Evolutionary conservation across 768 basidiomycete species (phyloP), one percentile per base, ranked within the genome.

Genomic region (Kwoniella heveanensis): DNA sequence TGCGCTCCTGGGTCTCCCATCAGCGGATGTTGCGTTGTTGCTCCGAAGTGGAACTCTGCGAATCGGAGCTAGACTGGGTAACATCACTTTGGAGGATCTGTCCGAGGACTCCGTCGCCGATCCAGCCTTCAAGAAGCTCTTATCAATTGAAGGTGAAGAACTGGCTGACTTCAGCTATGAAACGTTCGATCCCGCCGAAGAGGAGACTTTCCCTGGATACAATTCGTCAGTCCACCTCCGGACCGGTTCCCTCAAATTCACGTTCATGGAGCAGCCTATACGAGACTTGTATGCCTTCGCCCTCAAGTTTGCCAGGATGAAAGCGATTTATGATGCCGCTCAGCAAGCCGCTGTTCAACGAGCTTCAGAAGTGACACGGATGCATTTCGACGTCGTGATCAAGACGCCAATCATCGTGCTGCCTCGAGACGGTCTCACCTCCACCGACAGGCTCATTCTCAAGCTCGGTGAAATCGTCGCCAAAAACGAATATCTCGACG

Each of bases 151-250:
- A 72, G 96, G 94, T 52, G 86, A 90, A 72, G 88, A 97, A 73
- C 87, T 99, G 44, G 94, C 92, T 19, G 90, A 95, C 79, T 91
- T 99, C 82, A 85, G 84, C 58, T 99, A 98, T 80, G 89, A 94
- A 78, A 98, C 92, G 0, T 92, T 86, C 80, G 90, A 94, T 77
- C 85, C 90, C 1, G 65, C 61, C 17, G 88, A 85, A 61, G 70
- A 86, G 57, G 85, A 88, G 47, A 81, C 83, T 2, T 88, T 90
- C 78, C 82, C 84, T 15, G 91, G 91, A 29, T 84, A 93, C 79
- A 92, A 91, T 75, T 92, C 94, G 4, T 86, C 87, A 1, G 83
- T 98, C 54, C 84, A 85, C 61, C 84, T 99, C 46, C 85, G 87
- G 32, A 88, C 91, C n/a, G 95, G 90, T 1, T 95, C 96, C 1